Conservation (phyloP, 2,329 filamentous ascomycete species). For the Cryphonectria parasitica region DNA sequence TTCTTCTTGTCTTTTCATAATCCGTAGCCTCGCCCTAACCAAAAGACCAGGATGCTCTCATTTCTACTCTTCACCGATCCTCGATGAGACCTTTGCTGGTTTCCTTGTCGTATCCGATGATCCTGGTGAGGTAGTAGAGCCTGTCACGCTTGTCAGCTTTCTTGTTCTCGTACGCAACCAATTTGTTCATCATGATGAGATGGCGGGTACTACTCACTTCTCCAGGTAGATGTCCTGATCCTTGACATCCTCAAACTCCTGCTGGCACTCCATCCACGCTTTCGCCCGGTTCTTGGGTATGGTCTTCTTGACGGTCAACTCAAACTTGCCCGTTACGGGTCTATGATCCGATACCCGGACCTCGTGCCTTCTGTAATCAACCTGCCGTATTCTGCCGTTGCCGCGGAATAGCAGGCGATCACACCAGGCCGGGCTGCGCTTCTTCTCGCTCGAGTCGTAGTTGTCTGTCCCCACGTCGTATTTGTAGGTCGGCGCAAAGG, state of each 20-base stretch:
- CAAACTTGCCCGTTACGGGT: constrained; percentile 85
- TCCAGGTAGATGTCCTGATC: constrained; percentile 70
- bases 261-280: constrained; percentile 74
- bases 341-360: constrained; percentile 90
- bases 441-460: constrained; percentile 95
- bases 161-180: background rate
- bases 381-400: constrained; percentile 78
- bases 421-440: constrained; percentile 93
- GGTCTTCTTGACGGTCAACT: constrained; percentile 82
- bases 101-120: constrained; percentile 58
- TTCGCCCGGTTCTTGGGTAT: constrained; percentile 65
- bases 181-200: background rate
- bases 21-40: background rate
- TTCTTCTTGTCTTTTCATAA: constrained; percentile 2
- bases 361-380: constrained; percentile 88
- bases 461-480: constrained; percentile 95
- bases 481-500: constrained; percentile 95
- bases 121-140: constrained; percentile 53
- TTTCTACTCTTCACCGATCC: constrained; percentile 39
- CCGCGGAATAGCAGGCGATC: constrained; percentile 90
- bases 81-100: constrained; percentile 53
- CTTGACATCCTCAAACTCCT: constrained; percentile 74
- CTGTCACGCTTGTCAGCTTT: constrained; percentile 41
- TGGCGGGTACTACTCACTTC: constrained; percentile 63
- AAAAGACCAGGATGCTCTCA: background rate